Percentiles rank a stretch among this genome's conserved stretches.
phyloP scores from a whole-genome alignment of 371 early-diverging fungal genomes.

The Rhizopus sp. region DNA sequence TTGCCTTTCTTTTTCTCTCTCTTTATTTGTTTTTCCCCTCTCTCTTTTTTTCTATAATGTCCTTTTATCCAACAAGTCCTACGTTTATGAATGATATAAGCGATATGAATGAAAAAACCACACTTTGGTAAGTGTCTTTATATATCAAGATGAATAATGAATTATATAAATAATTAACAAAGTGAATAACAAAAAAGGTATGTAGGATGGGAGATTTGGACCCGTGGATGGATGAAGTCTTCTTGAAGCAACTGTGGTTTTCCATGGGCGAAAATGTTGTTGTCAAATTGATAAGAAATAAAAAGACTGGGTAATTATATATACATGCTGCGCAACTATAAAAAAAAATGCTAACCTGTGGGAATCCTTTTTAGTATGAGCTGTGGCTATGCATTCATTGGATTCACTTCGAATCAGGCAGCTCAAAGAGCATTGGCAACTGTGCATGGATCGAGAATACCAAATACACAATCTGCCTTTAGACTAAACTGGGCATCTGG shows the following conservation, averaged over 20 bases:
- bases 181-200: neutral
- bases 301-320: conserved; percentile 31
- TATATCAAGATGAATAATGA: neutral
- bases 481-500: conserved; percentile 93
- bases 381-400: conserved; percentile 81
- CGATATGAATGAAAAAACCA: conserved; percentile 1
- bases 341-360: conserved; percentile 6
- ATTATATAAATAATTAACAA: neutral
- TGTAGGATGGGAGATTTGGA: conserved; percentile 84
- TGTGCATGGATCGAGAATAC: conserved; percentile 81
- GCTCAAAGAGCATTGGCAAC: conserved; percentile 68
- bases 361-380: conserved; percentile 35
- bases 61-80: conserved; percentile 4
- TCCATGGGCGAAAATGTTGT: conserved; percentile 68
- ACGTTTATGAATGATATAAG: neutral
- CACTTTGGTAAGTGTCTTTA: conserved; percentile 8
- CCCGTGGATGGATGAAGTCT: conserved; percentile 85
- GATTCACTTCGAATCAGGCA: conserved; percentile 57
- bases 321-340: neutral
- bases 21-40: conserved; percentile 2
- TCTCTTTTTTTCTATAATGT: conserved; percentile 4
- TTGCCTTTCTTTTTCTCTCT: conserved; percentile 11
- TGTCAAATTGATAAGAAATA: conserved; percentile 89
- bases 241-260: conserved; percentile 71
- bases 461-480: conserved; percentile 77